Evolutionary conservation across 345 rosid species (phyloP).

Genomic region (Hibiscus mutabilis): DNA sequence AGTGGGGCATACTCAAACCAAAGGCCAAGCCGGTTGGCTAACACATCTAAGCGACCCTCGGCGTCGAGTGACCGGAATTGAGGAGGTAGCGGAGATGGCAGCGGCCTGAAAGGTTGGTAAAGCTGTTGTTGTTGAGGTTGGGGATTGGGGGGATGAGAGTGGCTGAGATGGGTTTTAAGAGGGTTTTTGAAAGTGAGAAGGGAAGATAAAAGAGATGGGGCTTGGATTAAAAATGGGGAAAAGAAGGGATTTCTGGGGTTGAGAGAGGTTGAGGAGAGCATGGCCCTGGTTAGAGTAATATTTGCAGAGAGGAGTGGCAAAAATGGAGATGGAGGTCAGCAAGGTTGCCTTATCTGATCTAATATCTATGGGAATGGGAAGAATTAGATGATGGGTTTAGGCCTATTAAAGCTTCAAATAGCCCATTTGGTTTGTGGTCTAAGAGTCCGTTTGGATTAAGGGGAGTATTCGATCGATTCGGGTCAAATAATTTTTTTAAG

Average conservation of each 20-base stretch:
- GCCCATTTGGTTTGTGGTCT: background rate
- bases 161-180: constrained; percentile 20
- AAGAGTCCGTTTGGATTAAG: background rate
- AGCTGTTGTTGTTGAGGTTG: constrained; percentile 28
- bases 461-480: background rate
- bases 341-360: background rate
- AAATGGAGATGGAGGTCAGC: background rate
- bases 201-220: background rate
- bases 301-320: background rate
- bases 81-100: constrained; percentile 71
- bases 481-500: too few relatives aligned
- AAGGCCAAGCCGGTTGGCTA: constrained; percentile 63
- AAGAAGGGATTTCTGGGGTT: background rate
- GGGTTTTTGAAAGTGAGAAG: background rate
- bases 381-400: background rate
- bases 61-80: constrained; percentile 59
- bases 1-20: constrained; percentile 91
- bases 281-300: background rate
- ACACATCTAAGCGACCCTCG: constrained; percentile 56
- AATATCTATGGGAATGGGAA: background rate
- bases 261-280: constrained; percentile 1
- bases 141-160: constrained; percentile 28
- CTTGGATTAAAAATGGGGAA: constrained; percentile 2
- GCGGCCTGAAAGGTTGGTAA: constrained; percentile 93
- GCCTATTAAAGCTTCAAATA: background rate